Conservation (phyloP, 768 basidiomycete genomes). For the Suillus subluteus region DNA sequence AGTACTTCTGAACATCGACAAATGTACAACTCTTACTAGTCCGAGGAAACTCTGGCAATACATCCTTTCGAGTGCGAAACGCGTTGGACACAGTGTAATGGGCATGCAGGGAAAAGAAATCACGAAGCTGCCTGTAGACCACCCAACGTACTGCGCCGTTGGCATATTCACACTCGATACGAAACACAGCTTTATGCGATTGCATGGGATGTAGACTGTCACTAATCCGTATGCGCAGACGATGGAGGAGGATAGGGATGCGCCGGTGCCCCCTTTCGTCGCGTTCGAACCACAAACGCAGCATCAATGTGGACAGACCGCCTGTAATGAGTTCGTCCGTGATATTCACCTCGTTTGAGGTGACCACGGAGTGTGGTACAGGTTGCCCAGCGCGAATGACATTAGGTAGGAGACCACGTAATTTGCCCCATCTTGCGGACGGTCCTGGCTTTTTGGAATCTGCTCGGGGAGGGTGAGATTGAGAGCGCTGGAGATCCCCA, state of each 20-base stretch:
- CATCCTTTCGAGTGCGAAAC: slow-evolving; percentile 69
- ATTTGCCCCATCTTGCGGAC: slow-evolving; percentile 59
- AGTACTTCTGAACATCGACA: slow-evolving; percentile 6
- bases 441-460: slow-evolving; percentile 25
- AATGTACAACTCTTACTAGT: slow-evolving; percentile 53
- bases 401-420: slow-evolving; percentile 68
- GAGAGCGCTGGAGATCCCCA: slow-evolving; percentile 24
- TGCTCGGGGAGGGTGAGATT: slow-evolving; percentile 32
- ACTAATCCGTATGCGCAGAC: slow-evolving; percentile 81
- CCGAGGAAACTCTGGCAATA: slow-evolving; percentile 90
- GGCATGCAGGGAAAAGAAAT: slow-evolving; percentile 87
- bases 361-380: slow-evolving; percentile 51
- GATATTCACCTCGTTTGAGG: slow-evolving; percentile 65
- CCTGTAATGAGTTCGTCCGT: slow-evolving; percentile 83
- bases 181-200: slow-evolving; percentile 77
- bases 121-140: slow-evolving; percentile 89
- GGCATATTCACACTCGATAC: slow-evolving; percentile 96
- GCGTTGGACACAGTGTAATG: slow-evolving; percentile 89
- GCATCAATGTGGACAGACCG: slow-evolving; percentile 77
- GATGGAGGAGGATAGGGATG: slow-evolving; percentile 76
- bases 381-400: slow-evolving; percentile 40
- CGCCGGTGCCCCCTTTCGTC: slow-evolving; percentile 87
- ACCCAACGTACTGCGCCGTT: slow-evolving; percentile 94
- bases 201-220: slow-evolving; percentile 86
- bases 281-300: slow-evolving; percentile 83